phyloP scores from a whole-genome alignment of 2,329 filamentous ascomycete genomes.

The Nemania abortiva region DNA sequence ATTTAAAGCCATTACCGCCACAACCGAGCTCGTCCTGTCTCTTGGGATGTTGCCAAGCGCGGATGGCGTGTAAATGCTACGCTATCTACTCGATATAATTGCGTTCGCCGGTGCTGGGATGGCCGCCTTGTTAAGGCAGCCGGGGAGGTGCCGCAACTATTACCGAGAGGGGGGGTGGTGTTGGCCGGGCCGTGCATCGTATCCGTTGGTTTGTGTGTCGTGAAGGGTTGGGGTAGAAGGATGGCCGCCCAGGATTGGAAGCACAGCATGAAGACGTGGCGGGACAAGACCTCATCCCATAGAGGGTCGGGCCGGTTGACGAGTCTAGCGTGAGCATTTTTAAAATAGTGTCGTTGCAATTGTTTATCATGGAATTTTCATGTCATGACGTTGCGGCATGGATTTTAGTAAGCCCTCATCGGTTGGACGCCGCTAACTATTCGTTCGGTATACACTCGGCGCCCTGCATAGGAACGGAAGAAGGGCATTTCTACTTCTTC shows the following conservation, averaged over 20 bases:
- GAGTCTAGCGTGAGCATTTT: background rate
- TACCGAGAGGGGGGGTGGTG: conserved; percentile 11
- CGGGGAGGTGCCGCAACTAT: background rate
- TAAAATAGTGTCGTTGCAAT: background rate
- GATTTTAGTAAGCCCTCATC: background rate
- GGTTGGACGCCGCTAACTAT: background rate
- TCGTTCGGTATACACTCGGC: background rate
- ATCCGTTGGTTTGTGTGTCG: background rate
- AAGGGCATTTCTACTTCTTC: background rate
- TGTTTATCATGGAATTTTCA: background rate
- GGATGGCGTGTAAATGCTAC: background rate
- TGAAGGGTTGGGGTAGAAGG: conserved; percentile 4
- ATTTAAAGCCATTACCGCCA: no score
- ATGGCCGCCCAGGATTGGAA: conserved; percentile 5
- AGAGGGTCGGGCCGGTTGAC: background rate
- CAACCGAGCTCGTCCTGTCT: background rate
- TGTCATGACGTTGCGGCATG: background rate
- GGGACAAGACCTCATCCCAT: background rate
- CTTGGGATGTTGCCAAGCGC: background rate
- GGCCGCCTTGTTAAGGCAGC: conserved; percentile 26
- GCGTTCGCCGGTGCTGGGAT: background rate
- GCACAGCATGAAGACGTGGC: conserved; percentile 25
- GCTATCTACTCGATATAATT: background rate
- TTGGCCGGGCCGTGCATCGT: background rate
- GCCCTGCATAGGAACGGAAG: conserved; percentile 20